These are phyloP conservation scores for Colletotrichum scovillei DNA, from an alignment of 2,329 filamentous ascomycete genomes.

Conservation along the genomic window DNA sequence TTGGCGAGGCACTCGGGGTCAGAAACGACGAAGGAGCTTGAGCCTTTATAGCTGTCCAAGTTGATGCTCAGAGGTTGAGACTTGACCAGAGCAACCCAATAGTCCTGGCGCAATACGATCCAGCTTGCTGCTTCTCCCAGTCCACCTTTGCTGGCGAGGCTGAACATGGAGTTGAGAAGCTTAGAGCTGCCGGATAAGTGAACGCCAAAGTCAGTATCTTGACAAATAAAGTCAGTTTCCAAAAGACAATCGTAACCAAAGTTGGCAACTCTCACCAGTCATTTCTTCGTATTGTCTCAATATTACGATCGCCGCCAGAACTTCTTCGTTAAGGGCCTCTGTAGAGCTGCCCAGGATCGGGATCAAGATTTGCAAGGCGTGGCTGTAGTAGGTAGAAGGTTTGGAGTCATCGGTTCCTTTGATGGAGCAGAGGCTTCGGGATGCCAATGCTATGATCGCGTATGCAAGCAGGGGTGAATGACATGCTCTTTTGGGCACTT, in stretches of 20 bases:
- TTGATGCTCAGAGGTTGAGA: slow-evolving; percentile 50
- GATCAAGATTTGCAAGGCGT: slow-evolving; percentile 53
- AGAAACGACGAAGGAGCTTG: slow-evolving; percentile 39
- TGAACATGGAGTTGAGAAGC: slow-evolving; percentile 42
- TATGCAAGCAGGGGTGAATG: slow-evolving; percentile 50
- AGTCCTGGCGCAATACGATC: slow-evolving; percentile 60
- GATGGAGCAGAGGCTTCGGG: slow-evolving; percentile 38
- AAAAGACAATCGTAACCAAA: background rate
- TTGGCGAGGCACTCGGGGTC: slow-evolving; percentile 43
- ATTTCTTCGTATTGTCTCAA: slow-evolving; percentile 54
- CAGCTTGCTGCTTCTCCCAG: slow-evolving; percentile 58
- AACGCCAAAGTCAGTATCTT: slow-evolving; percentile 42
- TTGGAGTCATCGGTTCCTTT: slow-evolving; percentile 41
- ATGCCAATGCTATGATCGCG: slow-evolving; percentile 42
- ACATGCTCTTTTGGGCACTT: slow-evolving; percentile 53
- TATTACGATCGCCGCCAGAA: slow-evolving; percentile 51
- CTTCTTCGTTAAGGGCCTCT: slow-evolving; percentile 49
- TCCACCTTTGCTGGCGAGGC: slow-evolving; percentile 43
- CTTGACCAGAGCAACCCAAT: slow-evolving; percentile 56
- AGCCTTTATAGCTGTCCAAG: slow-evolving; percentile 47
- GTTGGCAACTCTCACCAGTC: slow-evolving; percentile 41
- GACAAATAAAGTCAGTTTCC: background rate
- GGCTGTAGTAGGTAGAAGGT: slow-evolving; percentile 52
- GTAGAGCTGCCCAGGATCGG: slow-evolving; percentile 47
- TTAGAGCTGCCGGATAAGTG: slow-evolving; percentile 42